Percentiles rank a stretch among this genome's conserved stretches.
These are phyloP conservation scores for Sugiyamaella floridensis DNA, from an alignment of 805 yeast species.

Conservation along the genomic window DNA sequence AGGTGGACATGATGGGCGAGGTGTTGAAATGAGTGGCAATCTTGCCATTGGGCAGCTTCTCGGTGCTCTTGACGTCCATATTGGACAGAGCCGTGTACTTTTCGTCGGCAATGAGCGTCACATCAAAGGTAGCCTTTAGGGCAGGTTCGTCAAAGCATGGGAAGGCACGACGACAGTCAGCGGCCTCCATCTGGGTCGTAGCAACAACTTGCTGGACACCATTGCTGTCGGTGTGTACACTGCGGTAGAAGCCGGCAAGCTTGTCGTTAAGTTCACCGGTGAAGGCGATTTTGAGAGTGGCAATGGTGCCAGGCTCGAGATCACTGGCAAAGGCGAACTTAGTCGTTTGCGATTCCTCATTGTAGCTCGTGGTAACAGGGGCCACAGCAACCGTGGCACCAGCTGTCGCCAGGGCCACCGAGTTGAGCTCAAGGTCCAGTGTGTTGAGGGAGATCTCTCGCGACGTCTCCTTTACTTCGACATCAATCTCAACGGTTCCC, in stretches of 20 bases:
- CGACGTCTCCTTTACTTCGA: slow-evolving; percentile 40
- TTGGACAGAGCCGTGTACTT: slow-evolving; percentile 57
- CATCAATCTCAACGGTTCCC: slow-evolving; percentile 35
- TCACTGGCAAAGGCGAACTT: slow-evolving; percentile 48
- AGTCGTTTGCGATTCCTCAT: slow-evolving; percentile 56
- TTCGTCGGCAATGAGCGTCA: slow-evolving; percentile 47
- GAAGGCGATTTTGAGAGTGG: slow-evolving; percentile 49
- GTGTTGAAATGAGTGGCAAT: slow-evolving; percentile 49
- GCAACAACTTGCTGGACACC: slow-evolving; percentile 54
- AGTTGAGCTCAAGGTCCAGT: slow-evolving; percentile 55
- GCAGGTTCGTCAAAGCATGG: slow-evolving; percentile 72
- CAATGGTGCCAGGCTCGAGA: slow-evolving; percentile 38
- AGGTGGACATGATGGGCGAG: slow-evolving; percentile 69
- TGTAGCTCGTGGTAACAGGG: slow-evolving; percentile 25
- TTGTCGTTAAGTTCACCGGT: slow-evolving; percentile 55
- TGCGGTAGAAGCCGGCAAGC: slow-evolving; percentile 70
- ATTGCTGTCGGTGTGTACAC: slow-evolving; percentile 46
- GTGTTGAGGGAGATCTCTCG: slow-evolving; percentile 49
- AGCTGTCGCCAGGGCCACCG: slow-evolving; percentile 34
- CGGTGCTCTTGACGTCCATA: slow-evolving; percentile 49
- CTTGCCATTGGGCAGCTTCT: slow-evolving; percentile 33
- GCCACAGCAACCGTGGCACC: slow-evolving; percentile 27
- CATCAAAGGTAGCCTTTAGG: slow-evolving; percentile 57
- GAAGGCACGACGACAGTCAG: slow-evolving; percentile 72
- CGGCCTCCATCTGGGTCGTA: slow-evolving; percentile 67